Evolutionary conservation across 192 early-diverging fungal genomes (phyloP), one percentile per base, ranked within the genome.

Genomic region (Kickxella alabastrina): DNA sequence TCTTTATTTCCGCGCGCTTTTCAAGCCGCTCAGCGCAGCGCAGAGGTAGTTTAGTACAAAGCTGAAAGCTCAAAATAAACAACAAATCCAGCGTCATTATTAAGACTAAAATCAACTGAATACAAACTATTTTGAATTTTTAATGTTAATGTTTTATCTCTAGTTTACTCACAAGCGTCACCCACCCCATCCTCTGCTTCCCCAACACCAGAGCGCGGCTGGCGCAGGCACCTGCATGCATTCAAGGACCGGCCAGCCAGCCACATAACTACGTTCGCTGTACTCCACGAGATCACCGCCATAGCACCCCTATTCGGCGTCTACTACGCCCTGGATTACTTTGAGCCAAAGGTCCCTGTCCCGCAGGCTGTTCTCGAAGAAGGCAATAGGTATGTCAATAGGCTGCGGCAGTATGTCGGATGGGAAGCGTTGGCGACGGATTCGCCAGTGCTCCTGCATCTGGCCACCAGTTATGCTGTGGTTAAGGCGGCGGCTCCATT

Each of bases 211-310:
- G 15, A 23, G 27, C 28, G 51, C 4, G 42, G 63, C 3, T 67
- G 59, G 61, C 61, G 45, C 31, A 41, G 15, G 53, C 57, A 43
- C 38, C 54, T 48, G 56, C 49, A 74, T 4, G 77, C 75, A 43
- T 85, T 89, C 58, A 68, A 76, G 38, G 75, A 81, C 45, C 83
- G 85, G 25, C 87, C 87, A 6, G 82, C 79, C 24, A 85, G 82
- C 42, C 83, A 89, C 52, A 49, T 87, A 14, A 75, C 80, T 6
- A 71, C 90, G 1, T 96, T 96, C 65, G 78, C 81, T 6, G 52
- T 93, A 13, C 78, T 96, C 19, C 93, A 96, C 62, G 91, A 96
- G 70, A 43, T 92, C 3, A 96, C 93, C 2, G 93, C 91, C 2
- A 67, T 96, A 19, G 67, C 85, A 1, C 93, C 91, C 7, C 62